phyloP scores from a whole-genome alignment of 306 rosid genomes.

The Calophaca sinica region DNA sequence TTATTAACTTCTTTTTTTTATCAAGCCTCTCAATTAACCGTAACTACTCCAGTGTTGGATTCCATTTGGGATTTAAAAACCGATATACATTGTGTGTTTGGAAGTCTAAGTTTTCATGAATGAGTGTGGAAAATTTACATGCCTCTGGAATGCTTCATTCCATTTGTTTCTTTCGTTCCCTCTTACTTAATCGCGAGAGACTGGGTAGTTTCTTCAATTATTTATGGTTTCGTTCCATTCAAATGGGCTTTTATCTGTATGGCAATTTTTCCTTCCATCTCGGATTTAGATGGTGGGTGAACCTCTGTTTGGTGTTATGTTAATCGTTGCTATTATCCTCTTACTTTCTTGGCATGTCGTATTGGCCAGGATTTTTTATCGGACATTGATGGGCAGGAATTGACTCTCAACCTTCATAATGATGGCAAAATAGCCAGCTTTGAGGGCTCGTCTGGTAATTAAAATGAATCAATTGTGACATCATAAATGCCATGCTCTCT shows the following conservation, averaged over 20 bases:
- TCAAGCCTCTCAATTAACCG: constrained; percentile 2
- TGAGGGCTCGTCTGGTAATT: constrained; percentile 70
- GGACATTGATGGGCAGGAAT: constrained; percentile 70
- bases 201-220: background rate
- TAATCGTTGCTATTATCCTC: background rate
- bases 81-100: background rate
- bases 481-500: constrained; percentile 3
- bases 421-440: constrained; percentile 68
- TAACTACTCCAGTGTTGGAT: background rate
- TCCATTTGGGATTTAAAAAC: background rate
- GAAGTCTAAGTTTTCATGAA: background rate
- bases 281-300: background rate
- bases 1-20: background rate
- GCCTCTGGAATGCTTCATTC: background rate
- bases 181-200: background rate
- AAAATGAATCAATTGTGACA: constrained; percentile 29
- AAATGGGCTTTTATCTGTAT: constrained; percentile 9
- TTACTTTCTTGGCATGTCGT: constrained; percentile 1
- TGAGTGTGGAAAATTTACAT: background rate
- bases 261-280: background rate
- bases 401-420: constrained; percentile 59
- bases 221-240: constrained; percentile 22
- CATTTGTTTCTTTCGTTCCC: background rate
- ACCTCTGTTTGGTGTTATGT: background rate
- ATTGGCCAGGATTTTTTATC: constrained; percentile 46